Base-by-base conservation (phyloP, 2,329 filamentous ascomycete genomes). In the Verruconis gallopava region DNA sequence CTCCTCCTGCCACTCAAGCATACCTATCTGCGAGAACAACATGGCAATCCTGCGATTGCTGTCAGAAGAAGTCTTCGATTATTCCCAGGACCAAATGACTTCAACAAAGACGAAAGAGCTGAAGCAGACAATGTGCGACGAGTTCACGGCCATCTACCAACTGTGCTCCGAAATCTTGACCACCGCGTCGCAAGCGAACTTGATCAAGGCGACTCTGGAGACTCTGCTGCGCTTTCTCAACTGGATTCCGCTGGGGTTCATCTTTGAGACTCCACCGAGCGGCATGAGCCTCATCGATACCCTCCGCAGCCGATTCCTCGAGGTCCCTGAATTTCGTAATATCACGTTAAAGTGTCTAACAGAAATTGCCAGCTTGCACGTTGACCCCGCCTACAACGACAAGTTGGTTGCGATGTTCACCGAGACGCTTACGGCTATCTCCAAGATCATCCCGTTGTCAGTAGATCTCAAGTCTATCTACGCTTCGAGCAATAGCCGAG, bases 21-120 rank as follows among this genome's bases (percentile, higher is more conserved):
- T 98, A 42, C 91, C 89, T 28, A 93, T 98, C 54, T 98, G 93
- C 74, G 91, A 98, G 68, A 98, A 98, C 70, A 98, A 98, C 71
- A 98, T 98, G 91, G 86, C 85, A 49, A 96, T 98, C 53, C 75
- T 98, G 52, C 81, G 91, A 46, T 69, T 98, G 53, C 74, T 98
- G 36, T 98, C 91, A 4, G 91, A 98, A 62, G 91, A 98, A 63
- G 89, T 98, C 28, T 98, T 98, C 57, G 91, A 98, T 67, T 98
- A 93, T 64, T 98, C 91, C 1, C 85, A 89, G 49, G 91, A 98
- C 58, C 85, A 95, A 61, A 95, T 98, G 89, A 98, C 91, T n/a
- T 95, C 89, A 28, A 77, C 82, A 45, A 98, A 98, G 71, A 93
- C 88, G 32, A 79, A 88, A 55, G 94, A 93, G 61, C 72, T 98